These are phyloP conservation scores for Coelastrella sp. DNA, from an alignment of 139 green algal species.

Conservation along the genomic window DNA sequence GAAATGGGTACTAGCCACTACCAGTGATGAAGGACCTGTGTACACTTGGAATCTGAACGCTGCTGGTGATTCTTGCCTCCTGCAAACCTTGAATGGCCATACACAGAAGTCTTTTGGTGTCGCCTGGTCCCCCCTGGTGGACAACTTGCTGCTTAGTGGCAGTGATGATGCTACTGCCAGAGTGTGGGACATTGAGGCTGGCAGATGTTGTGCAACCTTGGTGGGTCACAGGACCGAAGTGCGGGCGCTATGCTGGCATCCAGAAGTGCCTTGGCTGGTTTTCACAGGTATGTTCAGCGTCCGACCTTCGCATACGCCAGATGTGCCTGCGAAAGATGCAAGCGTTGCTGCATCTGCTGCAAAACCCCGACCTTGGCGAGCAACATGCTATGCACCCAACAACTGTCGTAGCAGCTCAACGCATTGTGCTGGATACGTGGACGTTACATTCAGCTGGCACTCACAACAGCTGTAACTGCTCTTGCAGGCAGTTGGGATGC, in stretches of 20 bases:
- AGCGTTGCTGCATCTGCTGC: no score
- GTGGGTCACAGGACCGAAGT: conserved; percentile 66
- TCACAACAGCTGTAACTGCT: not conserved
- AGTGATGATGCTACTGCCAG: conserved; percentile 61
- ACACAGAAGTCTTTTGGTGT: conserved; percentile 47
- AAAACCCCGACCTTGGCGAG: no score
- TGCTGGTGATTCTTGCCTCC: conserved; percentile 33
- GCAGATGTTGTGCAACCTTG: conserved; percentile 48
- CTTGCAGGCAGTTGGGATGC: conserved; percentile 63
- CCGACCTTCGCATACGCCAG: not conserved
- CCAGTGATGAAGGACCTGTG: conserved; percentile 46
- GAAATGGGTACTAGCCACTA: conserved; percentile 52
- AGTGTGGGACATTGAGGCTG: conserved; percentile 57
- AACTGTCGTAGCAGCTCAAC: no score
- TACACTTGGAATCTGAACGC: conserved; percentile 55
- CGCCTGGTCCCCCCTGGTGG: conserved; percentile 61
- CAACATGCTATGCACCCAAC: no score
- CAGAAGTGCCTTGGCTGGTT: conserved; percentile 58
- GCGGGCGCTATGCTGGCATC: conserved; percentile 67
- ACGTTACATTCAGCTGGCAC: not conserved
- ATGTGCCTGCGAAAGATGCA: no score
- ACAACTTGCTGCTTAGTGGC: conserved; percentile 51
- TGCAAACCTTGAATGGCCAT: conserved; percentile 50
- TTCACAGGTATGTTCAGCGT: conserved; percentile 52
- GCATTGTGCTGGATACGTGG: no score